A percentile compares a stretch with the other conserved stretches of the same genome.
Evolutionary conservation across 352 stramenopile genomes (phyloP).

Genomic region (Globisporangium megalacanthum): DNA sequence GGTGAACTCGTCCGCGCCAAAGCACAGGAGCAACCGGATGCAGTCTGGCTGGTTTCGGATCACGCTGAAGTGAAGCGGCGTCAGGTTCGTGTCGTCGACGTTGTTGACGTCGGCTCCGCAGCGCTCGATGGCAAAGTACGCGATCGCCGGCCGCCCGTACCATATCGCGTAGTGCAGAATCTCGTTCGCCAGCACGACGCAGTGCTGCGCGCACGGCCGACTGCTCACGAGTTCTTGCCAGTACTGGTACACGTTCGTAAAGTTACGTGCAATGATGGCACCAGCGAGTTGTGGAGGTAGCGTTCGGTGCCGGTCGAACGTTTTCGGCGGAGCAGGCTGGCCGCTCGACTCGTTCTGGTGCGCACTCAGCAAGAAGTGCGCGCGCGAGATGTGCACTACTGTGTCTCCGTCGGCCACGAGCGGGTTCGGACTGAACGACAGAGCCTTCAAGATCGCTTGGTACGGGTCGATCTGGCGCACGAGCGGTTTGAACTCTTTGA

Average conservation of each 20-base stretch:
- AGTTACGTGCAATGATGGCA: constrained; percentile 35
- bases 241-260: constrained; percentile 24
- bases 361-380: constrained; percentile 37
- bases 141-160: constrained; percentile 52
- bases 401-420: constrained; percentile 48
- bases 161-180: constrained; percentile 76
- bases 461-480: constrained; percentile 75
- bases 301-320: constrained; percentile 59
- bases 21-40: constrained; percentile 54
- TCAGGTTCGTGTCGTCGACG: constrained; percentile 58
- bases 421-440: constrained; percentile 47
- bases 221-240: constrained; percentile 47
- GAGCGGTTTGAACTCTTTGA: constrained; percentile 76
- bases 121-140: constrained; percentile 55
- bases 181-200: constrained; percentile 61
- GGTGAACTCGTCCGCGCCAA: constrained; percentile 30
- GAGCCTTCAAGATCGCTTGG: constrained; percentile 57
- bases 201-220: constrained; percentile 13
- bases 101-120: constrained; percentile 68
- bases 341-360: constrained; percentile 23
- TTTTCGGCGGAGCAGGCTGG: constrained; percentile 19
- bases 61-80: constrained; percentile 71
- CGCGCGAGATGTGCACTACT: constrained; percentile 40
- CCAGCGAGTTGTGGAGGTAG: constrained; percentile 44
- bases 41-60: constrained; percentile 76